These are phyloP conservation scores for Tulasnella sp. DNA, from an alignment of 768 basidiomycete species.

Conservation along the genomic window DNA sequence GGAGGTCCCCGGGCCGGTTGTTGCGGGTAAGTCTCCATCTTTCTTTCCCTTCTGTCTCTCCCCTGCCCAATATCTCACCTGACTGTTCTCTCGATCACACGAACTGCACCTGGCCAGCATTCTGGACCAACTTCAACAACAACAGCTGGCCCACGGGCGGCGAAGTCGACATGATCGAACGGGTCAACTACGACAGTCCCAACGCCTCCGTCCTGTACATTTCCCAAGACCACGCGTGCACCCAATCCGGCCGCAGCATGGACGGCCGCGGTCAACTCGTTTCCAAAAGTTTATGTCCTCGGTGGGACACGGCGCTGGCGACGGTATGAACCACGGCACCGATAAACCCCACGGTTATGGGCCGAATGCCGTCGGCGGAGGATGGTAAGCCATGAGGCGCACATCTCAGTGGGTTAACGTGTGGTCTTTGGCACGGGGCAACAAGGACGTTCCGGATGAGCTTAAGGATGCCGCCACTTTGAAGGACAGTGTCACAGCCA, in stretches of 20 bases:
- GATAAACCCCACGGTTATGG: conserved; percentile 26
- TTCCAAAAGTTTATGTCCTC: background rate
- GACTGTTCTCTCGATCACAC: too few relatives aligned
- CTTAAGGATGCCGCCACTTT: conserved; percentile 6
- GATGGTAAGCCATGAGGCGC: conserved; percentile 25
- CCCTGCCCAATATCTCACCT: too few relatives aligned
- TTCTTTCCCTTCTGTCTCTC: too few relatives aligned
- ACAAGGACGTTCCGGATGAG: conserved; percentile 22
- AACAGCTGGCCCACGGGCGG: conserved; percentile 54
- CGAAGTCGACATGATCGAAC: conserved; percentile 44
- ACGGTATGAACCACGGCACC: conserved; percentile 16
- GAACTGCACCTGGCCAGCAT: conserved; percentile 57
- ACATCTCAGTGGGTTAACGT: conserved; percentile 12
- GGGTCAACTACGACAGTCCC: conserved; percentile 38
- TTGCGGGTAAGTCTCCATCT: too few relatives aligned
- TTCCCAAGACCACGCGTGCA: conserved; percentile 57
- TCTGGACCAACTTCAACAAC: conserved; percentile 34
- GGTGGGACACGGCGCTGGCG: conserved; percentile 27
- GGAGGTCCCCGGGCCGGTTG: too few relatives aligned
- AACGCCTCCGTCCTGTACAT: conserved; percentile 32
- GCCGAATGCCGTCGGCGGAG: conserved; percentile 35
- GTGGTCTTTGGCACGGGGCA: conserved; percentile 33
- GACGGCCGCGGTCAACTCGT: background rate
- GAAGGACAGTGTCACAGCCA: too few relatives aligned
- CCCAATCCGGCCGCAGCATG: conserved; percentile 48